A percentile compares a stretch with the other conserved stretches of the same genome.
Conservation (phyloP, 306 rosid genomes). For the Glycine soja region DNA sequence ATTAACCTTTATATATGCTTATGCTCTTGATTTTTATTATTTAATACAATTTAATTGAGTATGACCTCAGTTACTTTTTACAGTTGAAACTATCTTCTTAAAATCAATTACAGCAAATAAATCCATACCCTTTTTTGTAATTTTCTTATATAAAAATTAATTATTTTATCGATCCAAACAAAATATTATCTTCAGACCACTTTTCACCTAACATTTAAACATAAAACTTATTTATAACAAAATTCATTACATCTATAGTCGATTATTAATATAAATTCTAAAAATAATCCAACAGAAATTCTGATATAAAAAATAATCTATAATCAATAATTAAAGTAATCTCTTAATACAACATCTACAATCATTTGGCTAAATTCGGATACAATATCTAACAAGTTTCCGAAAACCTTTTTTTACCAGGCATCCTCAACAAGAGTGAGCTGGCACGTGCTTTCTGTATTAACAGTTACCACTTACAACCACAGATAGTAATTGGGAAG, state of each 20-base stretch:
- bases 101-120: neutral
- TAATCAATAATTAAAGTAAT: neutral
- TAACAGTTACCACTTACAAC: constrained; percentile 41
- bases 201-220: neutral
- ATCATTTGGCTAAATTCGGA: constrained; percentile 20
- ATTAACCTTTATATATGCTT: too few relatives aligned
- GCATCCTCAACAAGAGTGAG: constrained; percentile 33
- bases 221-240: neutral
- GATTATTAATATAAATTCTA: neutral
- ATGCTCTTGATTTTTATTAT: too few relatives aligned
- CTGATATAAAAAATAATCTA: neutral
- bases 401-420: constrained; percentile 42
- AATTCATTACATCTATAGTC: neutral
- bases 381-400: constrained; percentile 47
- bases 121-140: neutral
- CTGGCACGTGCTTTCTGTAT: constrained; percentile 50
- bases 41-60: too few relatives aligned
- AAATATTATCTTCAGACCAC: neutral
- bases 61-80: too few relatives aligned
- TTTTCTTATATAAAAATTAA: too few relatives aligned
- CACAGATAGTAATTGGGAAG: constrained; percentile 46
- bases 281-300: neutral
- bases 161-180: neutral
- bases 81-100: too few relatives aligned
- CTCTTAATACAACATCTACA: neutral